Conservation (phyloP, 345 rosid genomes). For the Gossypioides kirkii region DNA sequence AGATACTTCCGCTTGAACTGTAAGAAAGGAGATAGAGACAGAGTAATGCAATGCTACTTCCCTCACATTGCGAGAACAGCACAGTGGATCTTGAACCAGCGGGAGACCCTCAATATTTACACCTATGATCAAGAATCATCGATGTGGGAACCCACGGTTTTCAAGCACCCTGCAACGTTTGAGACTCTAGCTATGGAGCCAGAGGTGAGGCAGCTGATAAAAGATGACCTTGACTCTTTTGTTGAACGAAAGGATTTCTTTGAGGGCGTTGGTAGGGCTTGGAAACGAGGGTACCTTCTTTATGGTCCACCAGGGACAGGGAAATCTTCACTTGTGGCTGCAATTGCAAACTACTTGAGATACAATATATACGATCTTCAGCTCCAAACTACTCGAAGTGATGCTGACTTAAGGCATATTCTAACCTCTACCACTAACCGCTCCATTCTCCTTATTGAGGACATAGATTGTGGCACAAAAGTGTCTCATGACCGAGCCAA, state of each 20-base stretch:
- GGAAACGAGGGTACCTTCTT: conserved; percentile 29
- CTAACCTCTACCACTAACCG: conserved; percentile 18
- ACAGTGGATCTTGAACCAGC: conserved; percentile 4
- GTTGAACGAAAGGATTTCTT: conserved; percentile 17
- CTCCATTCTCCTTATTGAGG: conserved; percentile 14
- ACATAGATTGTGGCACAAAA: conserved; percentile 14
- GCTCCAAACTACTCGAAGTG: conserved; percentile 17
- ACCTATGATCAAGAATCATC: conserved; percentile 22
- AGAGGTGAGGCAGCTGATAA: background rate
- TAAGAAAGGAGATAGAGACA: conserved; percentile 18
- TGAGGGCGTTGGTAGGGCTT: conserved; percentile 19
- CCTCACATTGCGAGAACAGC: background rate
- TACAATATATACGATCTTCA: conserved; percentile 24
- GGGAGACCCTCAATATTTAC: conserved; percentile 29
- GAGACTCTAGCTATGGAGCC: conserved; percentile 22
- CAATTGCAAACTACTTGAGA: conserved; percentile 21
- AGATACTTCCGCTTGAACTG: conserved; percentile 25
- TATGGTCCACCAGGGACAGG: conserved; percentile 25
- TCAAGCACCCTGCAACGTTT: conserved; percentile 21
- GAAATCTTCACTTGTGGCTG: conserved; percentile 20
- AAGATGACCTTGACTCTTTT: conserved; percentile 19
- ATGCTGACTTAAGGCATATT: conserved; percentile 19
- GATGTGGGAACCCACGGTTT: conserved; percentile 15
- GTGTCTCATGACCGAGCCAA: conserved; percentile 6
- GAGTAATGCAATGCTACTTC: background rate